Evolutionary conservation across 2,329 filamentous ascomycete species (phyloP), one percentile per base, ranked within the genome.

Genomic region (Xylariaceae sp.): DNA sequence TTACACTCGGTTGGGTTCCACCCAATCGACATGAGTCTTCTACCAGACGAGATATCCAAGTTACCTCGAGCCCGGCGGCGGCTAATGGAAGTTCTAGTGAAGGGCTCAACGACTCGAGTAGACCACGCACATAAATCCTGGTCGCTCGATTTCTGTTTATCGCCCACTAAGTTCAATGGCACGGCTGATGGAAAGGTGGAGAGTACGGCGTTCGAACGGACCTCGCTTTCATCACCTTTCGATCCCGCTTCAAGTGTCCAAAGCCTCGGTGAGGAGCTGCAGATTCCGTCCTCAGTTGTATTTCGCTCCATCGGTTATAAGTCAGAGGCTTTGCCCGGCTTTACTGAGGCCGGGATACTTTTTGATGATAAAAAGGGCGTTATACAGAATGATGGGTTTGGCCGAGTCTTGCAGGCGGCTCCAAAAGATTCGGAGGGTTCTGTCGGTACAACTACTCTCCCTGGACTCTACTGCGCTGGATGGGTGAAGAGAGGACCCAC

Each of bases 301-400:
- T 97, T 99, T 76, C 87, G 92, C 16, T 96, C 92, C n/a, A 93
- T 99, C 39, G 95, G 95, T 6, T 99, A 99, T 77, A 92, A 91
- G 67, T 93, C 92, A 0, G 82, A 88, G 28, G 80, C 91, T 0
- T 77, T 99, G 0, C 82, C 86, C 0, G 94, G 92, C 0, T 88
- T 98, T 62, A 74, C 80, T 1, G 84, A 89, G 4, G 76, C 94
- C 0, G 88, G 87, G 2, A 86, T 97, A 39, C 85, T 87, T 7
- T 99, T 99, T 69, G 87, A 98, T 70, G 74, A 83, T 1, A 78
- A 78, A 6, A 82, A 83, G 2, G 95, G 94, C 4, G 82, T 94
- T 17, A 89, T 99, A 43, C 86, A 85, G 33, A 96, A 97, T 68
- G 93, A 97, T 71, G 84, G 87, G 1, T 76, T 85, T 28, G 95